Evolutionary conservation across 2,329 filamentous ascomycete genomes (phyloP).

Genomic region (Lachnellula arida): DNA sequence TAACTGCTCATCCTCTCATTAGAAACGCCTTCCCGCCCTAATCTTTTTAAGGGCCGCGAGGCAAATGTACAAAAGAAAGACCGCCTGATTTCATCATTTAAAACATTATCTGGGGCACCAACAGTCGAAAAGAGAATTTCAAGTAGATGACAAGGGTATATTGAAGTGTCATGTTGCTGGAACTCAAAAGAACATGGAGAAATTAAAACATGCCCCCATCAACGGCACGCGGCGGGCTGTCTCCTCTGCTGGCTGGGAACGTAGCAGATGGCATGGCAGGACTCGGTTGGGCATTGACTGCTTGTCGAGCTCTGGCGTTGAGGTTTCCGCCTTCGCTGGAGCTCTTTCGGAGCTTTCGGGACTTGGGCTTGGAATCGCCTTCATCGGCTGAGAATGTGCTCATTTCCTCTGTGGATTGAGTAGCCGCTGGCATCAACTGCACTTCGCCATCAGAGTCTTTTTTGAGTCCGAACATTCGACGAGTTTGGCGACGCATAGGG

Average conservation of each 20-base stretch:
- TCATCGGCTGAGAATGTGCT: conserved; percentile 32
- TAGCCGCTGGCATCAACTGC: conserved; percentile 23
- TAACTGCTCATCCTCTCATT: not conserved
- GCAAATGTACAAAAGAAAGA: conserved; percentile 18
- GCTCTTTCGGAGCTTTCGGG: conserved; percentile 27
- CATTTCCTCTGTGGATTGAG: conserved; percentile 30
- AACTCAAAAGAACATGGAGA: conserved; percentile 3
- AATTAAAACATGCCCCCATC: conserved; percentile 31
- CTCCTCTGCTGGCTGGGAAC: conserved; percentile 11
- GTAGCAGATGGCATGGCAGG: conserved; percentile 25
- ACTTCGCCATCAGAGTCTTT: conserved; percentile 18
- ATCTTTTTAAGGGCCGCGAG: conserved; percentile 20
- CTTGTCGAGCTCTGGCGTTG: conserved; percentile 25
- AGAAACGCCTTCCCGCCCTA: conserved; percentile 20
- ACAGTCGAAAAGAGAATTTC: conserved; percentile 1
- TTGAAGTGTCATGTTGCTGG: conserved; percentile 7
- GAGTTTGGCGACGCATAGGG: conserved; percentile 29
- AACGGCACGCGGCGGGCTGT: conserved; percentile 17
- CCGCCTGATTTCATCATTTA: conserved; percentile 14
- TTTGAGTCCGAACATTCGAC: conserved; percentile 29
- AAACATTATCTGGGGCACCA: conserved; percentile 23
- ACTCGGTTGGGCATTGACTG: conserved; percentile 22
- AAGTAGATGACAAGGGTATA: conserved; percentile 20
- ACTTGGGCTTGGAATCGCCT: conserved; percentile 23
- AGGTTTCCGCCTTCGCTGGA: conserved; percentile 31